Conservation (phyloP, 257 asterid species). For the Phtheirospermum japonicum region DNA sequence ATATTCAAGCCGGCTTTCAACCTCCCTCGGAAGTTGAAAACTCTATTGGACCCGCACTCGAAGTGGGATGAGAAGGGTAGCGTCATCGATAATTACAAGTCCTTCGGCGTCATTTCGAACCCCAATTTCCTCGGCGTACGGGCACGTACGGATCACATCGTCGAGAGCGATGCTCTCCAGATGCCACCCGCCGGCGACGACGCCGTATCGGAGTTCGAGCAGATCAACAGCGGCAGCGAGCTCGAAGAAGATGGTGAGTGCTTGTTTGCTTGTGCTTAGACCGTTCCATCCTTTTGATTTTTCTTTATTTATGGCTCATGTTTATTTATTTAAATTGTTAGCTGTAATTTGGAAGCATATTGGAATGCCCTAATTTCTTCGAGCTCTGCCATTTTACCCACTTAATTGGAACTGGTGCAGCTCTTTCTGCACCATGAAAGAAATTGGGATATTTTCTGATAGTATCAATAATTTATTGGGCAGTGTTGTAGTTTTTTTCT, state of each 20-base stretch:
- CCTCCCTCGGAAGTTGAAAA: conserved; percentile 78
- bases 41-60: conserved; percentile 57
- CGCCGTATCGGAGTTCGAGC: no score
- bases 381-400: neutral
- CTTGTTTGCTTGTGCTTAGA: conserved; percentile 5
- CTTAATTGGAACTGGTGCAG: neutral
- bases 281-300: neutral
- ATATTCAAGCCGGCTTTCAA: conserved; percentile 87
- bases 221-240: no score
- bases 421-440: neutral
- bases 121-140: no score
- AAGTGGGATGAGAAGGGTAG: conserved; percentile 86
- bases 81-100: conserved; percentile 82
- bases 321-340: neutral
- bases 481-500: neutral
- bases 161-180: no score
- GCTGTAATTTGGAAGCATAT: neutral
- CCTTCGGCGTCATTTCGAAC: conserved; percentile 87
- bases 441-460: neutral
- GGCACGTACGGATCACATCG: no score
- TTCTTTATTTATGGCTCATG: neutral
- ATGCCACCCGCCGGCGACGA: no score
- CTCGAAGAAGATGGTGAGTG: conserved; percentile 90
- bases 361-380: no score
- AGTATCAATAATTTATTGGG: neutral